Evolutionary conservation across 768 basidiomycete genomes (phyloP), one percentile per base, ranked within the genome.

Genomic region (Trametes gibbosa): DNA sequence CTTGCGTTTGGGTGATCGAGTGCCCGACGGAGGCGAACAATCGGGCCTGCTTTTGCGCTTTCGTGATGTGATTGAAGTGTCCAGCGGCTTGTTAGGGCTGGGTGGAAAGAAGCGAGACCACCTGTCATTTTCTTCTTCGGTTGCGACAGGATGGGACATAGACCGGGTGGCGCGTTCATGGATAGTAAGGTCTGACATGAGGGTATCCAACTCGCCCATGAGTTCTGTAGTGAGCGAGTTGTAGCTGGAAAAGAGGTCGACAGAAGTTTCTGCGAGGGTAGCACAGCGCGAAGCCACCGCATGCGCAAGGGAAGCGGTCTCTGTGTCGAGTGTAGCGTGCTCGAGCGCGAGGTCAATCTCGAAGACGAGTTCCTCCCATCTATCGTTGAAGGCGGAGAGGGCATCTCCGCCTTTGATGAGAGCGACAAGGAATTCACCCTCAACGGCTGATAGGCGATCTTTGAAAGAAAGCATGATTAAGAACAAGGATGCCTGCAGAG

Each of bases 321-420:
- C 41, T 23, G 25, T 24, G 24, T 56, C 59, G 1, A 65, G 5
- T 9, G 0, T 16, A 2, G 16, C 10, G 1, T 21, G 7, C 9
- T 35, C 37, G 3, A 50, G 1, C 9, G 64, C 68, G 0, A 24
- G 0, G 9, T 65, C 61, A 37, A 67, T 24, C 13, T 67, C 68
- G 0, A n/a, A 19, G 14, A 47, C 17, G 0, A 66, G 29, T 0
- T 3, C 6, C 0, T 21, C 35, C 66, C 64, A 69, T 2, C 39
- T n/a, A 1, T 27, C 1, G 14, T 50, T 19, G 58, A 69, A 69
- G 0, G 37, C 35, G 1, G 32, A 14, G 14, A 66, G 17, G 0
- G 62, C 49, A 35, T 24, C 41, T 8, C 27, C 23, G n/a, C 56
- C 59, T 13, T 53, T n/a, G 5, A 19, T 8, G 5, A 59, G 42